These are phyloP conservation scores for Fraxinus nigra DNA, from an alignment of 305 asterid genomes.

Conservation along the genomic window DNA sequence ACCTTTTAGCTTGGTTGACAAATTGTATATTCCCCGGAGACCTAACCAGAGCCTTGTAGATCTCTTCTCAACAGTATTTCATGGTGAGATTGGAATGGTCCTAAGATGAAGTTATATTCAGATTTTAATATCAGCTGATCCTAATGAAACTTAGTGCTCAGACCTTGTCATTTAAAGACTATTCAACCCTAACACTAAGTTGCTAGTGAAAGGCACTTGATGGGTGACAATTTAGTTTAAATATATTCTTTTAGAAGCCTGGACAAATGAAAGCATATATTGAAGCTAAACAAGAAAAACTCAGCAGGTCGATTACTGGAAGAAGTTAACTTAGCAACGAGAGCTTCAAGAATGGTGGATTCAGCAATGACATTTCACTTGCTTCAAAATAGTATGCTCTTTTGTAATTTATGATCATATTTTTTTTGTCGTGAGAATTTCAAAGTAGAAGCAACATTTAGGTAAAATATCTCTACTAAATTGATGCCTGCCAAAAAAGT, in stretches of 20 bases:
- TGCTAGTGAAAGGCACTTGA: neutral
- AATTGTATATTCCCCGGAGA: neutral
- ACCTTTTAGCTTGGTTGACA: neutral
- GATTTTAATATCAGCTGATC: neutral
- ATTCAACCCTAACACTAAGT: neutral
- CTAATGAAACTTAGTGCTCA: neutral
- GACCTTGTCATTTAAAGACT: neutral
- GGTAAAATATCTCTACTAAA: neutral
- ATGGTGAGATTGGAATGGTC: neutral
- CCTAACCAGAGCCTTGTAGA: neutral
- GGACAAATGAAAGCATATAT: neutral
- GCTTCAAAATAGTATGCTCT: neutral
- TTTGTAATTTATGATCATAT: neutral
- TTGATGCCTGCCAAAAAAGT: neutral
- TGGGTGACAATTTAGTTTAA: neutral
- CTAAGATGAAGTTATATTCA: neutral
- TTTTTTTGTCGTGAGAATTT: neutral
- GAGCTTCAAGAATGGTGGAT: neutral
- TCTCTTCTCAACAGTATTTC: neutral
- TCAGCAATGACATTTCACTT: neutral
- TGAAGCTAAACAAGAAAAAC: neutral
- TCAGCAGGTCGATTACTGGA: neutral
- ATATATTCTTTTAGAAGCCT: neutral
- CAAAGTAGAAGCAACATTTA: neutral
- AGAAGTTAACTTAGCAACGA: neutral